Evolutionary conservation across 1,284 basidiomycete species (phyloP).

Genomic region (Cryptococcus hybrid): DNA sequence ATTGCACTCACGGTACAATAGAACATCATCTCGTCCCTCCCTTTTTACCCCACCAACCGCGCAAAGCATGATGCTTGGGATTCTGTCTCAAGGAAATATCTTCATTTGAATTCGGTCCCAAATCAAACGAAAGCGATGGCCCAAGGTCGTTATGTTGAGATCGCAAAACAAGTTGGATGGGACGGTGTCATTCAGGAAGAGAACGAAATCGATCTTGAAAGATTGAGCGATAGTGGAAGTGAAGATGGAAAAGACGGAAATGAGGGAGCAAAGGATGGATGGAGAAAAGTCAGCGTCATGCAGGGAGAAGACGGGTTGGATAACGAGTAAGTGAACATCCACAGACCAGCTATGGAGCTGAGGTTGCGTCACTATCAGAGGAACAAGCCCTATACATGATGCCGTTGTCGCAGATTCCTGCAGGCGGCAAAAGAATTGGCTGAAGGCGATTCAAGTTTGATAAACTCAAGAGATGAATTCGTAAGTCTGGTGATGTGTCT

Average conservation of each 20-base stretch:
- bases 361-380: conserved; percentile 19
- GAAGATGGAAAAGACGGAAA: conserved; percentile 14
- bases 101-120: conserved; percentile 17
- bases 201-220: conserved; percentile 15
- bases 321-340: conserved; percentile 18
- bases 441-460: conserved; percentile 46
- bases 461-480: conserved; percentile 61
- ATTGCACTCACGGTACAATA: background rate
- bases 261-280: conserved; percentile 1
- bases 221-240: conserved; percentile 32
- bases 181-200: conserved; percentile 9
- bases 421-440: conserved; percentile 56
- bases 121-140: conserved; percentile 54
- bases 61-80: conserved; percentile 90
- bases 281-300: conserved; percentile 19
- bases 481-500: conserved; percentile 51
- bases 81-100: background rate
- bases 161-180: conserved; percentile 71
- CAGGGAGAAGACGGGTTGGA: conserved; percentile 11
- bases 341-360: conserved; percentile 14
- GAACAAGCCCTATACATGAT: conserved; percentile 56
- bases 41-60: conserved; percentile 72
- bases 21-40: conserved; percentile 62
- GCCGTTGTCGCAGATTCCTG: conserved; percentile 62
- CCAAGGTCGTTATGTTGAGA: conserved; percentile 61